A percentile compares a stretch with the other conserved stretches of the same genome.
phyloP scores from a whole-genome alignment of 73 alveolate genomes.

The Diophrys appendiculata region DNA sequence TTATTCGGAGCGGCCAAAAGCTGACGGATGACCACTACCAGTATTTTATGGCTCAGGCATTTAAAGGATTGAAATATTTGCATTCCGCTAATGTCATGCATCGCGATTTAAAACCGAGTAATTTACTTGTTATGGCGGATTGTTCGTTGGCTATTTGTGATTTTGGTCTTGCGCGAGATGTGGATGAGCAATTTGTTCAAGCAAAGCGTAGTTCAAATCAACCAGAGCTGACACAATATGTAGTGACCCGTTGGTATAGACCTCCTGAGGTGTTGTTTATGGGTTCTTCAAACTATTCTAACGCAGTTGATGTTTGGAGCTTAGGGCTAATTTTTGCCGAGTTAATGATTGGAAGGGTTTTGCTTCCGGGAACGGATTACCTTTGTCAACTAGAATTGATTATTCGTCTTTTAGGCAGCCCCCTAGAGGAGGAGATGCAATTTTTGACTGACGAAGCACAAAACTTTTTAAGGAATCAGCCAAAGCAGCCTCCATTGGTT shows the following conservation, averaged over 20 bases:
- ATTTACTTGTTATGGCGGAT: slow-evolving; percentile 62
- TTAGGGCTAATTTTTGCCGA: slow-evolving; percentile 84
- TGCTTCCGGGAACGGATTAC: too few species aligned
- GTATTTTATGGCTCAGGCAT: slow-evolving; percentile 66
- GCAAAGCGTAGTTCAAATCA: too few species aligned
- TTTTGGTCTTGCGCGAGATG: slow-evolving; percentile 90
- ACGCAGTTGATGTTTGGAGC: slow-evolving; percentile 82
- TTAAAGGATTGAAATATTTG: slow-evolving; percentile 69
- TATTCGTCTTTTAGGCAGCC: too few species aligned
- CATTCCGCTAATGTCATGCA: slow-evolving; percentile 72
- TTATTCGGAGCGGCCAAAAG: slow-evolving; percentile 63
- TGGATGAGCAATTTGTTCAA: too few species aligned
- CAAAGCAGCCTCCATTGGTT: too few species aligned
- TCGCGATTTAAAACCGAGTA: slow-evolving; percentile 78
- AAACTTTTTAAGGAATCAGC: too few species aligned
- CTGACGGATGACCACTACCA: slow-evolving; percentile 59
- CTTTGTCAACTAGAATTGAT: too few species aligned
- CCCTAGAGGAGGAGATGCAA: too few species aligned
- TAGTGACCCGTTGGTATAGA: slow-evolving; percentile 95
- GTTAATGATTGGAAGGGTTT: slow-evolving; percentile 43
- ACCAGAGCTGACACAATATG: too few species aligned
- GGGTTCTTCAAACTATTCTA: slow-evolving; percentile 75
- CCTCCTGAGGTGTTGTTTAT: slow-evolving; percentile 94
- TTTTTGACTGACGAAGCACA: too few species aligned
- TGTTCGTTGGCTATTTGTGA: slow-evolving; percentile 88